Evolutionary conservation across 768 basidiomycete genomes (phyloP).

Genomic region (Panellus pusillus): DNA sequence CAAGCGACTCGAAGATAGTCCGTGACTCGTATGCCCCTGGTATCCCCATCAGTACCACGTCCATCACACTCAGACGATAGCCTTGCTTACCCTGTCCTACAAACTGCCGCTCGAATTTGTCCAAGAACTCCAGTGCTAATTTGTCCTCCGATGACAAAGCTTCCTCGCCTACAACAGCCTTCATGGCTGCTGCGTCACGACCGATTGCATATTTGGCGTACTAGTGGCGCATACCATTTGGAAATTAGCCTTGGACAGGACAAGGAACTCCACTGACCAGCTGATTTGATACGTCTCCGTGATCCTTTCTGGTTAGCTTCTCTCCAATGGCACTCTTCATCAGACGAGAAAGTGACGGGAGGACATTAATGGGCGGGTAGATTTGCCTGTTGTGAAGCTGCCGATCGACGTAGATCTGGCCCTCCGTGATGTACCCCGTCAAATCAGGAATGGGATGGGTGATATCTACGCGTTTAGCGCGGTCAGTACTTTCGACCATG

Average conservation of each 20-base stretch:
- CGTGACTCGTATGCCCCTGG: constrained; percentile 92
- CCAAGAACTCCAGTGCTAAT: constrained; percentile 93
- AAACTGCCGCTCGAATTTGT: constrained; percentile 97
- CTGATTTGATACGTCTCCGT: constrained; percentile 99
- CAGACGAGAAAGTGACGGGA: constrained; percentile 96
- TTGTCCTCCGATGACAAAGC: constrained; percentile 94
- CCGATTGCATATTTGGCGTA: constrained; percentile 99
- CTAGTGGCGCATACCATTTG: constrained; percentile 46
- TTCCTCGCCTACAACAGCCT: constrained; percentile 99
- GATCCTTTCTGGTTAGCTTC: constrained; percentile 95
- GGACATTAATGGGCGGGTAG: constrained; percentile 98
- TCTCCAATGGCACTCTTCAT: constrained; percentile 99
- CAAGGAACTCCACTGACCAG: constrained; percentile 53
- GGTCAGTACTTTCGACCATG: constrained; percentile 8
- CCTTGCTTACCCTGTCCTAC: constrained; percentile 82
- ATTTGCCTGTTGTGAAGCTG: constrained; percentile 96
- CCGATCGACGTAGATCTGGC: constrained; percentile 98
- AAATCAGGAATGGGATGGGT: constrained; percentile 99
- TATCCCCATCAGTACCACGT: constrained; percentile 15
- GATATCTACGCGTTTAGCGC: constrained; percentile 65
- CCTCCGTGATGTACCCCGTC: constrained; percentile 99
- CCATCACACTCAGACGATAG: neutral
- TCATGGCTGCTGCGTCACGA: constrained; percentile 96
- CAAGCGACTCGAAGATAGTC: constrained; percentile 95
- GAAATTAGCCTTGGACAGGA: constrained; percentile 20